Conservation (phyloP, 2,329 filamentous ascomycete species). For the Xylaria sp. region DNA sequence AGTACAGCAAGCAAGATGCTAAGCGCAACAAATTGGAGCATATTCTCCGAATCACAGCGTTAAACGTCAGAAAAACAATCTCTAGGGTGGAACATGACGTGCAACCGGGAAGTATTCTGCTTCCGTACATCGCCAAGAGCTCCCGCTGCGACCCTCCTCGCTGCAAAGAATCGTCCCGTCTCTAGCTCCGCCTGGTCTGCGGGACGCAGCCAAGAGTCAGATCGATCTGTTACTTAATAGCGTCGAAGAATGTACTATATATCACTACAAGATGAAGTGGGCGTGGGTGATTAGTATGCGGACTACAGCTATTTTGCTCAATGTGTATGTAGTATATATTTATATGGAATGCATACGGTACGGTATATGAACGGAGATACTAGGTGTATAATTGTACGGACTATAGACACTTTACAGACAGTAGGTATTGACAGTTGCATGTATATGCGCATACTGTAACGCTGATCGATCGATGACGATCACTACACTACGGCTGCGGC, state of each 20-base stretch:
- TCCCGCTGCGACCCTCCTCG: neutral
- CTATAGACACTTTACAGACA: neutral
- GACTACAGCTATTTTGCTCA: too few relatives aligned
- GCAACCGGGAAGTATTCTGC: neutral
- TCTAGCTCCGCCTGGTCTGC: neutral
- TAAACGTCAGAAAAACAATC: neutral
- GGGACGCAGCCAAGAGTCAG: constrained; percentile 1
- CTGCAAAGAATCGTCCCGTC: neutral
- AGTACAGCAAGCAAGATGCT: neutral
- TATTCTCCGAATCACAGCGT: neutral
- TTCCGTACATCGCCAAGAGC: neutral
- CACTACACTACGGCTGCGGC: neutral
- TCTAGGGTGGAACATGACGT: neutral
- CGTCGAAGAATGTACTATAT: neutral
- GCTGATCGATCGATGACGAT: constrained; percentile 13
- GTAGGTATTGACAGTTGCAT: neutral
- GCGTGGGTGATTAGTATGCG: too few relatives aligned
- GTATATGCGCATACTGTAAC: constrained; percentile 4
- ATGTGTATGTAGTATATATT: neutral
- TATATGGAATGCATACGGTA: constrained; percentile 1
- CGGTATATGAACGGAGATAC: neutral
- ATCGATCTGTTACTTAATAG: neutral
- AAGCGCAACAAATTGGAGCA: neutral
- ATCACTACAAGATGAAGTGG: neutral
- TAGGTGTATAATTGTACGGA: neutral